Base-by-base conservation (phyloP, 2,329 filamentous ascomycete genomes). In the Metarhizium robertsii region DNA sequence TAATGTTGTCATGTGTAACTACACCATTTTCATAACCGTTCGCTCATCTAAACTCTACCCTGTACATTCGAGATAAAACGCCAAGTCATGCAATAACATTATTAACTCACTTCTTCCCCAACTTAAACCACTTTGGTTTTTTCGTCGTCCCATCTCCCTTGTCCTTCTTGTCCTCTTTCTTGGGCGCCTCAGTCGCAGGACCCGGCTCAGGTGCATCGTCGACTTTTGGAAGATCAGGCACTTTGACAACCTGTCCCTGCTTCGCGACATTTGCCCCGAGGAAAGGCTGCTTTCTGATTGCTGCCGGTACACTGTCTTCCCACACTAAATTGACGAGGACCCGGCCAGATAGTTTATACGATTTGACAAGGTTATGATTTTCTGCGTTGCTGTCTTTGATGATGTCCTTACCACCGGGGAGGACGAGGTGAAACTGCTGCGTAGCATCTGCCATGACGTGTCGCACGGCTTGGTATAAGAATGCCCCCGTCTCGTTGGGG, bases 271-370 rank as follows among this genome's bases (percentile, higher is more conserved):
- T 72, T 1, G 68, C 61, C 62, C 81, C 85, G 55, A 94, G 69
- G 53, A 88, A 83, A 16, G 79, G 73, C 29, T 71, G 72, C 34
- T 77, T 78, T 57, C 85, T 76, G 4, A 78, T 79, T 11, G 77
- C 72, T 1, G 73, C 64, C n/a, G 79, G 75, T 1, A 85, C 87
- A 42, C 70, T 75, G 50, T 85, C 79, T 20, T 84, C 81, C 88
- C 90, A 95, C 1, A 84, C 72, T 58, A 95, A 80, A 57, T 86
- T 92, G 47, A 96, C 74, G 8, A 95, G 74, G 36, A 92, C 85
- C 38, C 83, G 79, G 6, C 85, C 84, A 3, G 78, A 79, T 59
- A 96, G 80, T 14, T 85, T 83, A 61, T 95, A 79, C 55, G 86
- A 83, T 53, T 79, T 77, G 56, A 96, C 88, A n/a, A 96, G 73